Evolutionary conservation across 495 filamentous ascomycete species (phyloP).

Genomic region (Neurospora sp.): DNA sequence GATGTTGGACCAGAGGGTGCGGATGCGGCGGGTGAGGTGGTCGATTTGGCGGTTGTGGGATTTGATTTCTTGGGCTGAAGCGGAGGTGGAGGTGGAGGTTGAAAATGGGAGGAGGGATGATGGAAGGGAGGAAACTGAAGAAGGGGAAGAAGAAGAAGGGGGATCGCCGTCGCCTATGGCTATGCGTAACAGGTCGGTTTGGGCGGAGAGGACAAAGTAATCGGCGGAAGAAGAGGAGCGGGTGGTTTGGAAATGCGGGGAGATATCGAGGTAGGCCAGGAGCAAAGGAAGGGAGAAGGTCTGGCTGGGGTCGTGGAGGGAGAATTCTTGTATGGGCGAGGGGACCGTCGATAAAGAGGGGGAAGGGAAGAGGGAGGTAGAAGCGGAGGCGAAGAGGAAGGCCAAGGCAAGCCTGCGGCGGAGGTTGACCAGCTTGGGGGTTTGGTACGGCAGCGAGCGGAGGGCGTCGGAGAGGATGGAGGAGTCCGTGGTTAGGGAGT

Average conservation of each 20-base stretch:
- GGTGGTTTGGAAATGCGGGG: background rate
- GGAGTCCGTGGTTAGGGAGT: slow-evolving; percentile 37
- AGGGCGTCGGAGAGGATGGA: slow-evolving; percentile 40
- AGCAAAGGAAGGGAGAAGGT: background rate
- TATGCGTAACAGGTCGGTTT: slow-evolving; percentile 58
- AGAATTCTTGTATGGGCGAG: background rate
- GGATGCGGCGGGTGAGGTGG: slow-evolving; percentile 49
- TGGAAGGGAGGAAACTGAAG: slow-evolving; percentile 5
- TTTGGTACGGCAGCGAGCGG: slow-evolving; percentile 49
- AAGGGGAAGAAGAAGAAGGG: background rate
- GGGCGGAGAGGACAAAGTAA: slow-evolving; percentile 54
- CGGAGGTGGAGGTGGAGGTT: background rate
- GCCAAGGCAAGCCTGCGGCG: slow-evolving; percentile 63
- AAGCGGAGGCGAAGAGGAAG: slow-evolving; percentile 43
- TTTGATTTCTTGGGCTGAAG: background rate
- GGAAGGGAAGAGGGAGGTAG: background rate
- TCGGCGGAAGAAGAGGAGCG: slow-evolving; percentile 23
- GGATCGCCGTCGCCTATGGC: slow-evolving; percentile 53
- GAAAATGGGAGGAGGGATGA: slow-evolving; percentile 7
- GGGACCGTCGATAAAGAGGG: background rate
- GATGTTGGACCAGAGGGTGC: slow-evolving; percentile 58
- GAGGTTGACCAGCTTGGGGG: slow-evolving; percentile 47
- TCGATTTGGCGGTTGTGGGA: slow-evolving; percentile 63
- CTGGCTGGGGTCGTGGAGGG: background rate
- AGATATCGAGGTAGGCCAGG: background rate